Evolutionary conservation across 2,329 filamentous ascomycete species (phyloP).

Genomic region (Chaetomium strumarium): DNA sequence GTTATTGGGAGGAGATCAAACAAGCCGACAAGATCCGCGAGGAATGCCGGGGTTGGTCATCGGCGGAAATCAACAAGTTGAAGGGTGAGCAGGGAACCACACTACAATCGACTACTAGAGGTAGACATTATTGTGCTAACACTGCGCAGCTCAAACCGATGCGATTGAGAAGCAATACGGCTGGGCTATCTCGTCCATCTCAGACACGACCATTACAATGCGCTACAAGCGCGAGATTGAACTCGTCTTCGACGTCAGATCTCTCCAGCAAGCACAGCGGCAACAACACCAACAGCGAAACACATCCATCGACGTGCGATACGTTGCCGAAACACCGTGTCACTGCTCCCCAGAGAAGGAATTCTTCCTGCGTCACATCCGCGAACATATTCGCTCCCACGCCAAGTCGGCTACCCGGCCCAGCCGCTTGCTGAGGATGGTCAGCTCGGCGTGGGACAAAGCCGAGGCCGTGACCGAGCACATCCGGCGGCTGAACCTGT

Average conservation of each 20-base stretch:
- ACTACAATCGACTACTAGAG: neutral
- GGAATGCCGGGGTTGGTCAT: constrained; percentile 84
- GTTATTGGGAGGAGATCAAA: constrained; percentile 67
- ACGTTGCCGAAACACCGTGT: constrained; percentile 53
- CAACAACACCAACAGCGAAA: constrained; percentile 39
- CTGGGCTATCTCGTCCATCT: constrained; percentile 65
- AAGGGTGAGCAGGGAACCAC: constrained; percentile 53
- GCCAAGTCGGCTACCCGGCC: constrained; percentile 47
- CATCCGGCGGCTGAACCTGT: constrained; percentile 55
- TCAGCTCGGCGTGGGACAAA: constrained; percentile 61
- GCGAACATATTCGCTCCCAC: constrained; percentile 54
- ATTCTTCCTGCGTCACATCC: constrained; percentile 69
- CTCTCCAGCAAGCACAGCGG: constrained; percentile 43
- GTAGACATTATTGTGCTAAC: neutral
- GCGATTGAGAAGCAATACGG: constrained; percentile 60
- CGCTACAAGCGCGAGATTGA: constrained; percentile 67
- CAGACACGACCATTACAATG: constrained; percentile 62
- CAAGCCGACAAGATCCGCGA: constrained; percentile 79
- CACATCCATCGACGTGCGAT: constrained; percentile 58
- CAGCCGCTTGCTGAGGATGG: constrained; percentile 50
- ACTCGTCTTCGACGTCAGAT: constrained; percentile 61
- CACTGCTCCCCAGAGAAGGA: constrained; percentile 61
- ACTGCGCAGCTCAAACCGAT: constrained; percentile 54
- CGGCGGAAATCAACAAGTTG: constrained; percentile 70
- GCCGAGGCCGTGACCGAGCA: constrained; percentile 55